Evolutionary conservation across 306 rosid species (phyloP), one percentile per base, ranked within the genome.

Genomic region (Dryas drummondii): DNA sequence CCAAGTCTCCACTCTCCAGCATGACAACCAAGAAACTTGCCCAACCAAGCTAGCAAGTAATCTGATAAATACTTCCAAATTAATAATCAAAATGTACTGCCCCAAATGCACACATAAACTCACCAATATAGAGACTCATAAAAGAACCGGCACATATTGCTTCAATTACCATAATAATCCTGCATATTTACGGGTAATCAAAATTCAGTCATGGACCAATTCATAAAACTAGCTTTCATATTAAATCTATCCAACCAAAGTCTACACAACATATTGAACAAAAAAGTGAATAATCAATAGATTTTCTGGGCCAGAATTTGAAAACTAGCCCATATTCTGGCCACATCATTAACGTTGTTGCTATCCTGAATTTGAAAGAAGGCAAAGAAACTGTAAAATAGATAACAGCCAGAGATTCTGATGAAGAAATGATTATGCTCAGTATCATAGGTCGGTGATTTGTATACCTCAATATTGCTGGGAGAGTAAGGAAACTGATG

Each of bases 151-250:
- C 91, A 74, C 88, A 90, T 63, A 90, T 70, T 55, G 94, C 97
- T 90, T 96, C 98, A 50, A 85, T 81, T 45, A 90, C 84, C 99
- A 96, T 96, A 77, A 96, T 90, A 75, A 84, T 82, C 96, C 99
- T 92, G 98, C 81, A 84, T 55, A 88, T 71, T 76, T 76, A 77
- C n/a, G 59, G 52, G 66, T 72, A 65, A 54, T 45, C 75, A 72
- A 54, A 47, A 70, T 44, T 59, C 69, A 55, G 72, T 60, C 44
- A 56, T 60, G 65, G 5, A 65, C 63, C 47, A 51, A 71, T 32
- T 50, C 44, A 62, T 12, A 27, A 49, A n/a, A 40, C 56, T 58
- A 22, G 55, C 9, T 46, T 22, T 58, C 55, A 3, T 1, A 57
- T 56, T 15, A 57, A 32, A 42, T 4, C 57, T 4, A 48, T 57